Base-by-base conservation (phyloP, 331 rosid genomes). In the Arachis monticola region DNA sequence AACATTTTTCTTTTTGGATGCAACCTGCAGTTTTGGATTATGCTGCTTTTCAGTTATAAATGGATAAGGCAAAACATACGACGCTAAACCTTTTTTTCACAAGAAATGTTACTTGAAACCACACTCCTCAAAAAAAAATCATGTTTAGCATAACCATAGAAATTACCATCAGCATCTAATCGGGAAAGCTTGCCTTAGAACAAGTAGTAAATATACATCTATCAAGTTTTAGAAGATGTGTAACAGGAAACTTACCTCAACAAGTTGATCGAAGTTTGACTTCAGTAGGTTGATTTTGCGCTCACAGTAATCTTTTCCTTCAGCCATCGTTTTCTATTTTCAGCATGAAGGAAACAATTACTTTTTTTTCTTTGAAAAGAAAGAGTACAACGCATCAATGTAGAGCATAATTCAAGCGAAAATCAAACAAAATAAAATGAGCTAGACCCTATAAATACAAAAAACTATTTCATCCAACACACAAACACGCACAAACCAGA, bases 181-280 rank as follows among this genome's bases (percentile, higher is more conserved):
- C 11, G 42, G 42, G 38, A 51, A 6, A 51, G 32, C 47, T 31
- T 53, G 45, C 17, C 30, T 27, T 7, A 61, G 31, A 73, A 69
- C 50, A 58, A 40, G 32, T 41, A 61, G 5, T 31, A 5, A 47
- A 51, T 32, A 66, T 44, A 48, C 32, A 51, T 9, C 40, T 47
- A 64, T 62, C 72, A 75, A 4, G 72, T 6, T 45, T 4, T 0
- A 27, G 27, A 52, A 67, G 38, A 74, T 44, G 6, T 30, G 61
- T 9, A 11, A 32, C 42, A 48, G 59, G 58, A 32, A 77, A 64
- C 57, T 31, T 80, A 94, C 99, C 90, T 95, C 93, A 8, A 90
- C 46, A 72, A 95, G 98, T 74, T 95, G 99, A 67, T 95, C 99
- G 12, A 89, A 95, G 84, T 95, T 95, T 0, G 99, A 92, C 67